These are phyloP conservation scores for Pleurotus djamor DNA, from an alignment of 768 basidiomycete genomes.

Conservation along the genomic window DNA sequence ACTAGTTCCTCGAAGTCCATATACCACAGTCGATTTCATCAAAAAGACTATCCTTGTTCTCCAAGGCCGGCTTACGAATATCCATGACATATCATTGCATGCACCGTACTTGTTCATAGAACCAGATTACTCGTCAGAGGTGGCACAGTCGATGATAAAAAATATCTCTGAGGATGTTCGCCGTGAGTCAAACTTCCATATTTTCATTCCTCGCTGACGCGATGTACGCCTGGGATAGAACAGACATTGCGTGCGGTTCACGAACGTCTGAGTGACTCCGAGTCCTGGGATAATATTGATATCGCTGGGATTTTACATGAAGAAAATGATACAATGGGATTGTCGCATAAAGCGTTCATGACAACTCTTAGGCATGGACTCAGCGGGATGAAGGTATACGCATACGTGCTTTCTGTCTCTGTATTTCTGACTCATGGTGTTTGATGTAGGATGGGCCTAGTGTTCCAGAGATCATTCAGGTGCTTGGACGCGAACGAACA, in stretches of 20 bases:
- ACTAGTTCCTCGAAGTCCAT: conserved; percentile 25
- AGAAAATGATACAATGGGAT: conserved; percentile 33
- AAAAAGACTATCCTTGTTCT: conserved; percentile 59
- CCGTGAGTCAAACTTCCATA: conserved; percentile 10
- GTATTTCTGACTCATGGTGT: conserved; percentile 1
- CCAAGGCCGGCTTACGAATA: conserved; percentile 68
- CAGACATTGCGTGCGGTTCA: conserved; percentile 29
- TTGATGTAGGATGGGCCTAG: conserved; percentile 44
- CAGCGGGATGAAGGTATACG: conserved; percentile 78
- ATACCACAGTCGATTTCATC: conserved; percentile 57
- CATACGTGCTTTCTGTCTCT: not conserved
- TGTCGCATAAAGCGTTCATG: conserved; percentile 60
- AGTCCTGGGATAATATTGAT: conserved; percentile 34
- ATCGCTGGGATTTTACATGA: conserved; percentile 39
- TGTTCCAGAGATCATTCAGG: conserved; percentile 39
- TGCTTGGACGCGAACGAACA: conserved; percentile 41
- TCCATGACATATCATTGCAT: conserved; percentile 67
- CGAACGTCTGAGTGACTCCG: conserved; percentile 25
- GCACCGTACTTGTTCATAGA: conserved; percentile 80
- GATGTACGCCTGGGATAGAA: conserved; percentile 15
- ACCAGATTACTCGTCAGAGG: conserved; percentile 54
- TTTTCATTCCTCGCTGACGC: conserved; percentile 5
- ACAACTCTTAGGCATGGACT: conserved; percentile 73
- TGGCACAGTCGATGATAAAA: conserved; percentile 53
- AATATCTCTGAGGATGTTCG: conserved; percentile 45